phyloP scores from a whole-genome alignment of 371 early-diverging fungal genomes.

The Coemansia sp. region DNA sequence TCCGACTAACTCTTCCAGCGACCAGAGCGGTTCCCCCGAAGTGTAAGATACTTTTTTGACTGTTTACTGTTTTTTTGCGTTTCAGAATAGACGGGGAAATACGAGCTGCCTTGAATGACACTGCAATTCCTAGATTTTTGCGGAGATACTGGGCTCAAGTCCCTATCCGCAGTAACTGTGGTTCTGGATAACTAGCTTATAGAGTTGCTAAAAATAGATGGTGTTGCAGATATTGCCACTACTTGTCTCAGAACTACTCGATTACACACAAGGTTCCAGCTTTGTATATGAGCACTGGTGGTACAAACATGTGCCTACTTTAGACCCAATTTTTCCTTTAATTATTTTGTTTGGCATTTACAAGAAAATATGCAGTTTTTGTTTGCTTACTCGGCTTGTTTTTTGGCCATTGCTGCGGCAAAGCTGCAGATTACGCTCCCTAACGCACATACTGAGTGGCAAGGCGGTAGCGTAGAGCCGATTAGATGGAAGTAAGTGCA shows the following conservation, averaged over 20 bases:
- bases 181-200: not conserved
- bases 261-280: not conserved
- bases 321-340: not conserved
- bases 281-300: not conserved
- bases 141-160: not conserved
- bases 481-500: slow-evolving; percentile 47
- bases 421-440: slow-evolving; percentile 43
- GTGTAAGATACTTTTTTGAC: too few species aligned
- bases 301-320: not conserved
- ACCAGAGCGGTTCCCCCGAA: too few species aligned
- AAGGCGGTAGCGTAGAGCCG: slow-evolving; percentile 28
- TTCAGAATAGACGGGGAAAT: not conserved
- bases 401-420: slow-evolving; percentile 25
- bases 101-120: too few species aligned
- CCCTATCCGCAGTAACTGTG: not conserved
- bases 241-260: not conserved
- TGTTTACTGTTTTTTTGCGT: not conserved
- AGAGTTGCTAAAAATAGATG: not conserved
- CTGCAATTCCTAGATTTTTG: not conserved
- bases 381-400: slow-evolving; percentile 11
- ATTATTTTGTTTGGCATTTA: not conserved
- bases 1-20: too few species aligned
- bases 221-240: not conserved
- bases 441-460: slow-evolving; percentile 46
- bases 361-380: slow-evolving; percentile 22